Conservation (phyloP, 176 grass and related monocot species). For the Cenchrus purpureus region DNA sequence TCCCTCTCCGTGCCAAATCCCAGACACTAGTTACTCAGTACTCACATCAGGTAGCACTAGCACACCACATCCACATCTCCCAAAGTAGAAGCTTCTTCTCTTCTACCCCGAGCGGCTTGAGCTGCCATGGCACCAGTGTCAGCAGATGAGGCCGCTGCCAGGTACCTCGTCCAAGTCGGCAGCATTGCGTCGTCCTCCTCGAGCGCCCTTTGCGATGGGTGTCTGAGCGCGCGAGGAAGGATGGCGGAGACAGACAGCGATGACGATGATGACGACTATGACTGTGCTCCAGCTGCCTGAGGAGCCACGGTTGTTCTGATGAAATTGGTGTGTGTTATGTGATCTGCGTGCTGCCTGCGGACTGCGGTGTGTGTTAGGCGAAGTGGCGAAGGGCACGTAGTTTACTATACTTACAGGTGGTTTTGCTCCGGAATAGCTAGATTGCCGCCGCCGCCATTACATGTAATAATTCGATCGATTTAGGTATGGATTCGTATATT, state of each 20-base stretch:
- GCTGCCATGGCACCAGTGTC: slow-evolving; percentile 43
- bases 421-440: background rate
- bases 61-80: background rate
- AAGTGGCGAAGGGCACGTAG: background rate
- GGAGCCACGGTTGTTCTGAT: background rate
- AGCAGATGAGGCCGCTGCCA: background rate
- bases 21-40: background rate
- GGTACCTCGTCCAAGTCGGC: slow-evolving; percentile 33
- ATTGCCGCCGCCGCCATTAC: background rate
- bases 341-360: too few relatives aligned
- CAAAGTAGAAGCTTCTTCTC: background rate
- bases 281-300: slow-evolving; percentile 77
- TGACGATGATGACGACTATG: slow-evolving; percentile 66
- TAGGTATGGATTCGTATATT: background rate
- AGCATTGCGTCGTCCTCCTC: slow-evolving; percentile 46
- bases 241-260: slow-evolving; percentile 48
- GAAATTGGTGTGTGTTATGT: background rate
- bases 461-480: background rate
- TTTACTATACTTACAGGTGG: background rate
- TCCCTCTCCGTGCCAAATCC: slow-evolving; percentile 34
- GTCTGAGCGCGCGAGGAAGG: slow-evolving; percentile 20
- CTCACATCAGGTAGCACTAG: slow-evolving; percentile 22
- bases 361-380: too few relatives aligned
- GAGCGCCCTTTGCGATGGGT: slow-evolving; percentile 11
- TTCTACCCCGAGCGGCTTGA: background rate